A percentile compares a stretch with the other conserved stretches of the same genome.
Evolutionary conservation across 2,329 filamentous ascomycete genomes (phyloP).

Genomic region (Aspergillus aculeatinus): DNA sequence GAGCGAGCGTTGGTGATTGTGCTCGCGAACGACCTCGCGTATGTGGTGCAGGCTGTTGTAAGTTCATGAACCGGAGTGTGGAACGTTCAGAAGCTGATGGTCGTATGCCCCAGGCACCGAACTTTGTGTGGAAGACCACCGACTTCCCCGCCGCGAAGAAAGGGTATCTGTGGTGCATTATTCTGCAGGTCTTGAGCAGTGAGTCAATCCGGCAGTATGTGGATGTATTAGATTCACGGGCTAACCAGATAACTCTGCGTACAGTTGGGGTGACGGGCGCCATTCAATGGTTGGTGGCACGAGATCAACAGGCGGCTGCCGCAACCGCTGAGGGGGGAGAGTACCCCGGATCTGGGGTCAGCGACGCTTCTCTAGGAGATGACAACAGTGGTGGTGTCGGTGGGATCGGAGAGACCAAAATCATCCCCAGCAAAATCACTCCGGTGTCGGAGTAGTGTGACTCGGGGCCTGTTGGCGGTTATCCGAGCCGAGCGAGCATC

Average conservation of each 20-base stretch:
- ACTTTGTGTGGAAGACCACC: slow-evolving; percentile 46
- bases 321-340: neutral
- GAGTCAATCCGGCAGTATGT: slow-evolving; percentile 11
- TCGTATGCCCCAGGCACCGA: slow-evolving; percentile 26
- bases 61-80: neutral
- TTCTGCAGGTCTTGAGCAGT: slow-evolving; percentile 37
- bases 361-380: neutral
- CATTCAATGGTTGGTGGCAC: neutral
- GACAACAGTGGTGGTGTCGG: neutral
- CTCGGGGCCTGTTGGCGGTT: too few species aligned
- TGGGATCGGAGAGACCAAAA: too few species aligned
- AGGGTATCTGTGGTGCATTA: slow-evolving; percentile 40
- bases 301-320: neutral
- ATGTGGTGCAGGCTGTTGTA: slow-evolving; percentile 36
- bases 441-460: too few species aligned
- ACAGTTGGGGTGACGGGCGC: neutral
- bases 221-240: neutral
- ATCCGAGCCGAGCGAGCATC: too few species aligned
- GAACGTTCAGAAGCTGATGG: neutral
- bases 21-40: slow-evolving; percentile 34
- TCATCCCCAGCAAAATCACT: too few species aligned
- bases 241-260: neutral
- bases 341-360: neutral
- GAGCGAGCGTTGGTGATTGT: slow-evolving; percentile 35
- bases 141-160: slow-evolving; percentile 40